Base-by-base conservation (phyloP, 2,329 filamentous ascomycete species). In the Diplodia seriata region DNA sequence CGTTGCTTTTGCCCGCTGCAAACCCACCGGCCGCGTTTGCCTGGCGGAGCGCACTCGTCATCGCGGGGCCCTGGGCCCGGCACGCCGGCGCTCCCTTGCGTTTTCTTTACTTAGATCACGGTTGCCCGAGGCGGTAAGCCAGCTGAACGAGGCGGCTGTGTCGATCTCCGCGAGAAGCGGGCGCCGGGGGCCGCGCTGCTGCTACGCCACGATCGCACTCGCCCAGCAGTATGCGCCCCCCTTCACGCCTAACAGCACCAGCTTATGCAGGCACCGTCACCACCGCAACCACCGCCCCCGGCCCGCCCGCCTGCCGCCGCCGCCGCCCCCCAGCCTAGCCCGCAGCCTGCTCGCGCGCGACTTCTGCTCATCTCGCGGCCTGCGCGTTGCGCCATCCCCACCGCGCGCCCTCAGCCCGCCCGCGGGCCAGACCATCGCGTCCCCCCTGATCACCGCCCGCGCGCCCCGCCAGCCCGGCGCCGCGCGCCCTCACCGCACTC, bases 21-120 rank as follows among this genome's bases (percentile, higher is more conserved):
- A 40, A 23, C 33, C 55, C 49, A 57, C 64, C 54, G 53, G 64
- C 64, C 64, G 64, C 53, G 64, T 66, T 66, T 66, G 63, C 62
- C 49, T 26, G 36, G 20, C 40, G 38, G 63, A 29, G 63, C 50
- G 53, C 50, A 56, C 53, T 67, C 64, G 64, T 67, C 64, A 67
- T 67, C 51, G 64, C 64, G 54, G 64, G 63, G 54, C 51, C 53
- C 64, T 43, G 64, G 63, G 54, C 40, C 64, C 64, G 38, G 54
- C 40, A 59, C 53, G 38, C 53, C 54, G 64, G 64, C 54, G 43
- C 53, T 67, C 64, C 64, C 64, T 67, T 67, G 64, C 64, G 64
- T 56, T 54, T 54, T 67, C 64, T 67, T 67, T 57, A 57, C 53
- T 67, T 67, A 67, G 64, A 57, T 67, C 64, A 67, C 33, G 23